A percentile compares a stretch with the other conserved stretches of the same genome.
Conservation (phyloP, 768 basidiomycete species). For the Mrakia blollopis region DNA sequence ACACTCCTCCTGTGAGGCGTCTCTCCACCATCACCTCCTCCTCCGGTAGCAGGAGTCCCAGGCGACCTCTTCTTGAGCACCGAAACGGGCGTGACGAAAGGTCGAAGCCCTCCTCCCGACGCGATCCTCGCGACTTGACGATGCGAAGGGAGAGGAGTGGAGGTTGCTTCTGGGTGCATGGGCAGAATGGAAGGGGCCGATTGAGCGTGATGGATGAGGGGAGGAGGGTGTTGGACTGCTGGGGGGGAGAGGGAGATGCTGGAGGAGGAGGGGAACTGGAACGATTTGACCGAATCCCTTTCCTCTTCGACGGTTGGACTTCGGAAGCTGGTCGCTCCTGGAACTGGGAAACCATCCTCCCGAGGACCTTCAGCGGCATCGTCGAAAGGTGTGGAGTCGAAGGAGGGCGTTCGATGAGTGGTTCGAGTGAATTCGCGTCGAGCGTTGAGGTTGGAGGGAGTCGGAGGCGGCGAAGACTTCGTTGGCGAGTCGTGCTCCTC, state of each 20-base stretch:
- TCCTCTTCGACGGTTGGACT: not conserved
- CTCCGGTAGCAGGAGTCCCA: not conserved
- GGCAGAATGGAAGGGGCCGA: slow-evolving; percentile 20
- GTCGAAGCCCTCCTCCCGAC: slow-evolving; percentile 25
- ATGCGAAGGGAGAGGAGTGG: slow-evolving; percentile 21
- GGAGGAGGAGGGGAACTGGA: slow-evolving; percentile 31
- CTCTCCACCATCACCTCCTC: slow-evolving; percentile 12
- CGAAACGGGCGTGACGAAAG: slow-evolving; percentile 30
- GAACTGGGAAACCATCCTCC: slow-evolving; percentile 3
- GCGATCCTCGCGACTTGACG: slow-evolving; percentile 10
- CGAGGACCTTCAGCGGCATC: not conserved
- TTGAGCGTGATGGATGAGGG: slow-evolving; percentile 15
- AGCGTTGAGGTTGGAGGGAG: not conserved
- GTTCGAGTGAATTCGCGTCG: slow-evolving; percentile 17
- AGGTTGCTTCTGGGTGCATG: not conserved
- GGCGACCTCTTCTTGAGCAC: slow-evolving; percentile 33
- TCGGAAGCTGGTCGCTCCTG: not conserved
- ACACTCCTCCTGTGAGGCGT: slow-evolving; percentile 50
- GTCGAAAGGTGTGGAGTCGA: slow-evolving; percentile 17
- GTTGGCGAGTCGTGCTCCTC: not conserved
- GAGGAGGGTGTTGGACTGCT: not conserved
- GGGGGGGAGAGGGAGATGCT: slow-evolving; percentile 11
- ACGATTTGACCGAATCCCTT: slow-evolving; percentile 27
- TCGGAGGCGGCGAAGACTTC: not conserved
- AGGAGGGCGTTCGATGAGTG: slow-evolving; percentile 10